phyloP scores from a whole-genome alignment of 805 yeast species.

The Monosporozyma siamensis region DNA sequence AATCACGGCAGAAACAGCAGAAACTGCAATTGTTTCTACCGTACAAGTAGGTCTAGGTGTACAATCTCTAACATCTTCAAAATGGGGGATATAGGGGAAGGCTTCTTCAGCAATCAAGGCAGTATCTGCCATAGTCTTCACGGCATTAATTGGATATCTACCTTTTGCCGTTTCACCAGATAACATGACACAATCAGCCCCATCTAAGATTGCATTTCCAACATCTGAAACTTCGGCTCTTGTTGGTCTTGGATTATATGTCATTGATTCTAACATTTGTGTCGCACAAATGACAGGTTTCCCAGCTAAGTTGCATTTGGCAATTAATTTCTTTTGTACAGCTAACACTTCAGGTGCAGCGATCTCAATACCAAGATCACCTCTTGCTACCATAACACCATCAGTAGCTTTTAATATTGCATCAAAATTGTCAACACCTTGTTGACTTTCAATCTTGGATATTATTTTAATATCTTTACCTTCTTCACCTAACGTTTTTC shows the following conservation, averaged over 20 bases:
- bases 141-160: slow-evolving; percentile 95
- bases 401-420: slow-evolving; percentile 89
- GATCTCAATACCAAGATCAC: slow-evolving; percentile 98
- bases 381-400: slow-evolving; percentile 99
- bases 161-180: slow-evolving; percentile 99
- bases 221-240: slow-evolving; percentile 99
- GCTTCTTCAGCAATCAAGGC: slow-evolving; percentile 94
- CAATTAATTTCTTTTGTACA: slow-evolving; percentile 97
- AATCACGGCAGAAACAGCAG: slow-evolving; percentile 92
- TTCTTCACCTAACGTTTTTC: slow-evolving; percentile 91
- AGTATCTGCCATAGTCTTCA: slow-evolving; percentile 97
- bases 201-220: slow-evolving; percentile 97
- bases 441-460: slow-evolving; percentile 97
- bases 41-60: slow-evolving; percentile 85
- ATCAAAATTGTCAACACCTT: slow-evolving; percentile 99
- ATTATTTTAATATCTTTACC: slow-evolving; percentile 95
- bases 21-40: slow-evolving; percentile 92
- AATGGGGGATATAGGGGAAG: slow-evolving; percentile 73
- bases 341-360: slow-evolving; percentile 98
- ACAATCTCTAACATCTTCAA: slow-evolving; percentile 78
- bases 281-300: slow-evolving; percentile 99
- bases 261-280: slow-evolving; percentile 99
- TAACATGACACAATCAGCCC: slow-evolving; percentile 99
- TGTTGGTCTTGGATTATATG: slow-evolving; percentile 99
- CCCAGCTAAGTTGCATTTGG: slow-evolving; percentile 98